phyloP scores from a whole-genome alignment of 1,284 basidiomycete species.

The Ceratobasidium sp. region DNA sequence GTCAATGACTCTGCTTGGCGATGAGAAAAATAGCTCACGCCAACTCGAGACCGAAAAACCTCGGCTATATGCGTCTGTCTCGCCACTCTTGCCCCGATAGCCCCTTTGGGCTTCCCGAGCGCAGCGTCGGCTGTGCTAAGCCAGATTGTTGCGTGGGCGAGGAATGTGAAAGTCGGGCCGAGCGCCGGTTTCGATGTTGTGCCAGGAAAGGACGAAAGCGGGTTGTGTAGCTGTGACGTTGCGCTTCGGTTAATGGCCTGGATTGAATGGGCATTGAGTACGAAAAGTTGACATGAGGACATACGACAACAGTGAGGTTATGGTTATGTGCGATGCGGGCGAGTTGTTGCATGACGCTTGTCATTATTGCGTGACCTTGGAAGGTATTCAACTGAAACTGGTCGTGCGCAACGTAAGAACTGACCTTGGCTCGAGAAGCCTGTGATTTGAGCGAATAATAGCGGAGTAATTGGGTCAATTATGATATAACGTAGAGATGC shows the following conservation, averaged over 20 bases:
- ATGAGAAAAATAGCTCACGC: slow-evolving; percentile 19
- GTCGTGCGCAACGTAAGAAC: not conserved
- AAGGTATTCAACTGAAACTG: not conserved
- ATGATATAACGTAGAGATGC: slow-evolving; percentile 62
- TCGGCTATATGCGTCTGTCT: slow-evolving; percentile 45
- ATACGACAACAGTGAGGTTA: slow-evolving; percentile 49
- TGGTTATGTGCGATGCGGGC: slow-evolving; percentile 62
- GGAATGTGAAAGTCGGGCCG: slow-evolving; percentile 75
- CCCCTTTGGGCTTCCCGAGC: slow-evolving; percentile 29
- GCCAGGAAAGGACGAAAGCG: slow-evolving; percentile 57
- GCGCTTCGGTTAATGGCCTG: slow-evolving; percentile 64
- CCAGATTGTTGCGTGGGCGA: slow-evolving; percentile 79
- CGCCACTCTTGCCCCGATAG: not conserved
- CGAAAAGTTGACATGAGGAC: not conserved
- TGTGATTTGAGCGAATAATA: slow-evolving; percentile 74
- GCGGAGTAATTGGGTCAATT: slow-evolving; percentile 71
- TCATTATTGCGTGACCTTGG: slow-evolving; percentile 75
- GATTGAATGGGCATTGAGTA: not conserved
- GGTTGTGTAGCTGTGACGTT: slow-evolving; percentile 54
- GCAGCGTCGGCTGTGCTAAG: slow-evolving; percentile 55
- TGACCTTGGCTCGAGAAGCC: slow-evolving; percentile 71
- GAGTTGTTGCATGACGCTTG: slow-evolving; percentile 72
- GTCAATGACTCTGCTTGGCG: not conserved
- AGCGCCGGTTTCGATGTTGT: slow-evolving; percentile 71
- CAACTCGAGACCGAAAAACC: slow-evolving; percentile 45